Evolutionary conservation across 148 eudicot genomes (phyloP).

Genomic region (Chenopodium berlandieri): DNA sequence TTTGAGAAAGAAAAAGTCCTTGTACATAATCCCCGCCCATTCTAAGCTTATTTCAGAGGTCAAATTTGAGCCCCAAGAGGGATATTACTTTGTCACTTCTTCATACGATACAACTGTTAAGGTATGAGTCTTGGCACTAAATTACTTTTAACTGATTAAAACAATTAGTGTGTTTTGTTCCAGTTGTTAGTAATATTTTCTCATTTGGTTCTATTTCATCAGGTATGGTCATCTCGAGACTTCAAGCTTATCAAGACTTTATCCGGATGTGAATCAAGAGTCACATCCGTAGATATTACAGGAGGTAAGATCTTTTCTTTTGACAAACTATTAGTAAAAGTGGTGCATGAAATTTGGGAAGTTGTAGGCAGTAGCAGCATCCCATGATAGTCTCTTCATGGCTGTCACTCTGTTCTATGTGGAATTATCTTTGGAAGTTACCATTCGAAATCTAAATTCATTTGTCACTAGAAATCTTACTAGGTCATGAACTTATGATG

Average conservation of each 20-base stretch:
- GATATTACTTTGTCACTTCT: constrained; percentile 83
- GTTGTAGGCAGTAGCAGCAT: not conserved
- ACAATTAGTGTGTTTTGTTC: not conserved
- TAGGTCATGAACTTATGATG: not conserved
- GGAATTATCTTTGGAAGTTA: not conserved
- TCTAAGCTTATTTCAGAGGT: constrained; percentile 87
- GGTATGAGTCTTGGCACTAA: constrained; percentile 39
- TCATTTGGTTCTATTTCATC: constrained; percentile 22
- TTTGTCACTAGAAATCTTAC: not conserved
- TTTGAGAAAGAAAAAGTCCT: constrained; percentile 70
- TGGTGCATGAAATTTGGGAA: not conserved
- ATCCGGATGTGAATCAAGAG: constrained; percentile 83
- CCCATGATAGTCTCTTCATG: not conserved
- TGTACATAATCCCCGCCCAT: constrained; percentile 89
- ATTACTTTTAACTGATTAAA: not conserved
- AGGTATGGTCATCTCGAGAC: constrained; percentile 93
- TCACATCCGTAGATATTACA: constrained; percentile 68
- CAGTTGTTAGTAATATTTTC: constrained; percentile 1
- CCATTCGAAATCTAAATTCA: not conserved
- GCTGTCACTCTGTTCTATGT: not conserved
- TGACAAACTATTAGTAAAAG: not conserved
- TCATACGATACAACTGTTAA: constrained; percentile 91
- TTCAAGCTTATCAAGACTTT: constrained; percentile 80
- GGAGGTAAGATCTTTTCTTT: constrained; percentile 47
- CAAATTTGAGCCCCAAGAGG: constrained; percentile 97